Evolutionary conservation across 192 early-diverging fungal genomes (phyloP).

Genomic region (Funneliformis mosseae): DNA sequence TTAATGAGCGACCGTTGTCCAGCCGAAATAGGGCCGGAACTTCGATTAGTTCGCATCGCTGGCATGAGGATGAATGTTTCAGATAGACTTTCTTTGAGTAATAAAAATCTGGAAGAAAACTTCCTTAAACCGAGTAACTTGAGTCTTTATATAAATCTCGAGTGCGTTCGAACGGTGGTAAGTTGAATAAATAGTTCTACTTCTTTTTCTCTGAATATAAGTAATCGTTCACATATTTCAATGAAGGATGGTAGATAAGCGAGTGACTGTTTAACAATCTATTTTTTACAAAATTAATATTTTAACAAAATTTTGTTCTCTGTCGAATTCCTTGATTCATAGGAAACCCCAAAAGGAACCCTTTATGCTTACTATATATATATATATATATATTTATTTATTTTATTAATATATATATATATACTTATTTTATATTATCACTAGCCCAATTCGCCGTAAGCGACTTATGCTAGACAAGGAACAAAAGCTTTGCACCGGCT

Average conservation of each 20-base stretch:
- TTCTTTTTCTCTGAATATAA: conserved; percentile 3
- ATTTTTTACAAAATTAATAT: conserved; percentile 1
- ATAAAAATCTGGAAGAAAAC: background rate
- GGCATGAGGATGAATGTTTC: background rate
- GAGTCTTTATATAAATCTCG: background rate
- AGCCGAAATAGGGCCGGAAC: background rate
- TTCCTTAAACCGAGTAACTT: background rate
- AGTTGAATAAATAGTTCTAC: background rate
- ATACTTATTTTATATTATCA: background rate
- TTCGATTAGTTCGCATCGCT: background rate
- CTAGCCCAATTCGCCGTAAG: background rate
- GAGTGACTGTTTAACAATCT: conserved; percentile 15
- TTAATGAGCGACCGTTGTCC: conserved; percentile 44
- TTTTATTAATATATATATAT: too few species aligned
- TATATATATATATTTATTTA: background rate
- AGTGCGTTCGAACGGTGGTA: background rate
- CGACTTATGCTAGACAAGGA: background rate
- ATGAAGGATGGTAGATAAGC: conserved; percentile 13
- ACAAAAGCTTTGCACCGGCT: background rate
- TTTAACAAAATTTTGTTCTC: conserved; percentile 4
- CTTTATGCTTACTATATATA: background rate
- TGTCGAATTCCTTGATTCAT: background rate
- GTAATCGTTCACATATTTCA: conserved; percentile 6
- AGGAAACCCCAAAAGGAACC: background rate
- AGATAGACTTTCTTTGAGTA: too few species aligned